These are phyloP conservation scores for Geranomyces variabilis DNA, from an alignment of 192 early-diverging fungal genomes.

Conservation along the genomic window DNA sequence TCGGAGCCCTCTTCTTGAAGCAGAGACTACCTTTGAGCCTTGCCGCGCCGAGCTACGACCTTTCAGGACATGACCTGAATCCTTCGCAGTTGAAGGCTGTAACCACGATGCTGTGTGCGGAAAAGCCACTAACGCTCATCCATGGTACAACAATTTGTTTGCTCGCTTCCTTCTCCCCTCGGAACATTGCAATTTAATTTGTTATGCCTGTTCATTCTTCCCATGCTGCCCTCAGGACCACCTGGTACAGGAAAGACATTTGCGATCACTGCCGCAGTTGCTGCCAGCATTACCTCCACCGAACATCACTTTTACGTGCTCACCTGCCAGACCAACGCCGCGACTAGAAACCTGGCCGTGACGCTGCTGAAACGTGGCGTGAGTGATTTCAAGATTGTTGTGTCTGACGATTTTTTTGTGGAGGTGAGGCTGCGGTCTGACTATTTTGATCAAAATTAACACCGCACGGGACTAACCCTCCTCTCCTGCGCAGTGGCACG, in stretches of 20 bases:
- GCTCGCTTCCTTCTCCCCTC: no score
- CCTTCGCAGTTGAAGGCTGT: not conserved
- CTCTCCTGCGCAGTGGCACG: slow-evolving; percentile 1
- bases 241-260: slow-evolving; percentile 22
- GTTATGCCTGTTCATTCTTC: no score
- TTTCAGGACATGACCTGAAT: slow-evolving; percentile 2
- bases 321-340: slow-evolving; percentile 19
- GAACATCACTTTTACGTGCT: slow-evolving; percentile 30
- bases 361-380: slow-evolving; percentile 14
- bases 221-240: no score
- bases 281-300: slow-evolving; percentile 18
- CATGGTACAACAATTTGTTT: slow-evolving; percentile 7
- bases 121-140: not conserved
- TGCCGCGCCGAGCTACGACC: not conserved
- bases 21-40: no score
- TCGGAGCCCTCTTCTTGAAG: no score
- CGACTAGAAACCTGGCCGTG: slow-evolving; percentile 19
- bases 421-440: no score
- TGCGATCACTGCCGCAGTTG: slow-evolving; percentile 24
- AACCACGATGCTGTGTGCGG: slow-evolving; percentile 7
- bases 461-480: no score
- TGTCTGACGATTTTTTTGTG: slow-evolving; percentile 15
- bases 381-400: slow-evolving; percentile 15
- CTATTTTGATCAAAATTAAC: not conserved
- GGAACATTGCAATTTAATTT: not conserved